Evolutionary conservation across 495 filamentous ascomycete species (phyloP).

Genomic region (Hypoxylon lienhwacheense): DNA sequence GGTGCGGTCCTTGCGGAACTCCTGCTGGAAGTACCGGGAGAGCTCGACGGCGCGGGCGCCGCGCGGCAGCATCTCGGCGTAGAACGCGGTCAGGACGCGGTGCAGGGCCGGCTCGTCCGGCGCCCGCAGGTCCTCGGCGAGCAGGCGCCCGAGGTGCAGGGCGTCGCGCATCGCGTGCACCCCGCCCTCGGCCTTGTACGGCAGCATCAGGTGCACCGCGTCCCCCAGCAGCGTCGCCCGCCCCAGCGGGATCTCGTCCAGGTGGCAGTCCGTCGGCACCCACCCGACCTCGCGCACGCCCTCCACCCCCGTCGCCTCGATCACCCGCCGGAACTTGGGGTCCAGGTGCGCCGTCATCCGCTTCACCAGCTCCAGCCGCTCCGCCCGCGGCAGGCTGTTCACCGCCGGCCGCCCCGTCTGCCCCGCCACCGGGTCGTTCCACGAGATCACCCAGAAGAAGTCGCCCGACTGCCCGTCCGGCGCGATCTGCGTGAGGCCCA

Average conservation of each 20-base stretch:
- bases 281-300: slow-evolving; percentile 25
- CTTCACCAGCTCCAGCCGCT: slow-evolving; percentile 27
- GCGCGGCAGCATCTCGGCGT: slow-evolving; percentile 29
- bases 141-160: slow-evolving; percentile 18
- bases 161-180: slow-evolving; percentile 33
- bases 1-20: slow-evolving; percentile 25
- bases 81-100: slow-evolving; percentile 23
- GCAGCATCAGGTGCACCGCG: slow-evolving; percentile 61
- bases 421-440: slow-evolving; percentile 27
- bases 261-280: slow-evolving; percentile 31
- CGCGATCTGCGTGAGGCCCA: slow-evolving; percentile 27
- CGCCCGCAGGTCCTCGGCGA: slow-evolving; percentile 15
- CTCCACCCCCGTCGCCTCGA: slow-evolving; percentile 24
- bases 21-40: slow-evolving; percentile 22
- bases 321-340: slow-evolving; percentile 27
- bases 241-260: slow-evolving; percentile 39
- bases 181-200: slow-evolving; percentile 41
- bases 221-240: slow-evolving; percentile 51
- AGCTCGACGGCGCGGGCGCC: slow-evolving; percentile 25
- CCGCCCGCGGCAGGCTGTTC: slow-evolving; percentile 8
- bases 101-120: slow-evolving; percentile 24
- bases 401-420: slow-evolving; percentile 18
- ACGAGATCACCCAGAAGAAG: slow-evolving; percentile 38
- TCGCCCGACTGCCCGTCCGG: slow-evolving; percentile 27
- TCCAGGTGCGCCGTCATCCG: slow-evolving; percentile 26